Conservation (phyloP, 2,329 filamentous ascomycete genomes). For the Ambrosiella cleistominuta region DNA sequence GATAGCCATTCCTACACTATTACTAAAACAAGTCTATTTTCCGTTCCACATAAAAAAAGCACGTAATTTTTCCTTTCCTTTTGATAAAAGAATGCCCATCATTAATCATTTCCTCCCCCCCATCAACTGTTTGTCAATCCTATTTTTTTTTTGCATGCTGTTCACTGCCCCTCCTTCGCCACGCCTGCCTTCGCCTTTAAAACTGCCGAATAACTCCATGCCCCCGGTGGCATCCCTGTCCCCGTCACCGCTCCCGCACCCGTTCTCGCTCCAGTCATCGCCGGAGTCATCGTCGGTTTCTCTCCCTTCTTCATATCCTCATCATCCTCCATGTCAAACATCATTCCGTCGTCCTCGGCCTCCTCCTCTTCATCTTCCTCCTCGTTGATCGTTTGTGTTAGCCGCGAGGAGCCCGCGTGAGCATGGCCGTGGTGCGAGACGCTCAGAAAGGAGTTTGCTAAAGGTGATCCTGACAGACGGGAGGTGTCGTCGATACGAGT, state of each 20-base stretch:
- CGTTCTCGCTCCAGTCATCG: neutral
- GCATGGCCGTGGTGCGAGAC: neutral
- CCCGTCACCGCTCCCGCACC: neutral
- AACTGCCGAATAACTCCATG: slow-evolving; percentile 11
- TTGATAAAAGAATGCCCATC: neutral
- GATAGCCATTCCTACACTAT: too few species aligned
- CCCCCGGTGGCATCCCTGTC: neutral
- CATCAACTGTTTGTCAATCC: neutral
- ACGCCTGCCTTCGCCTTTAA: slow-evolving; percentile 11
- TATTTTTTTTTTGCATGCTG: neutral
- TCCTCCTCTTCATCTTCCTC: slow-evolving; percentile 4
- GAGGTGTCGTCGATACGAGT: slow-evolving; percentile 6
- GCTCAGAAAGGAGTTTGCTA: neutral
- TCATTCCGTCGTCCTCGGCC: slow-evolving; percentile 5
- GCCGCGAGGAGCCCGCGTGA: slow-evolving; percentile 2
- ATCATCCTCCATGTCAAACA: slow-evolving; percentile 13
- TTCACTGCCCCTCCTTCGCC: slow-evolving; percentile 5
- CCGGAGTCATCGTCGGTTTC: neutral
- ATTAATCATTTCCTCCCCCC: neutral
- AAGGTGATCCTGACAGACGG: slow-evolving; percentile 6
- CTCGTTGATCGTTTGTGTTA: slow-evolving; percentile 12
- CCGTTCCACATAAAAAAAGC: neutral
- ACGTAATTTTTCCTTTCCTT: neutral
- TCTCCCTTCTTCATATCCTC: neutral
- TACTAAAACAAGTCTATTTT: too few species aligned